Conservation (phyloP, 2,329 filamentous ascomycete species). For the Epichloe baconii region DNA sequence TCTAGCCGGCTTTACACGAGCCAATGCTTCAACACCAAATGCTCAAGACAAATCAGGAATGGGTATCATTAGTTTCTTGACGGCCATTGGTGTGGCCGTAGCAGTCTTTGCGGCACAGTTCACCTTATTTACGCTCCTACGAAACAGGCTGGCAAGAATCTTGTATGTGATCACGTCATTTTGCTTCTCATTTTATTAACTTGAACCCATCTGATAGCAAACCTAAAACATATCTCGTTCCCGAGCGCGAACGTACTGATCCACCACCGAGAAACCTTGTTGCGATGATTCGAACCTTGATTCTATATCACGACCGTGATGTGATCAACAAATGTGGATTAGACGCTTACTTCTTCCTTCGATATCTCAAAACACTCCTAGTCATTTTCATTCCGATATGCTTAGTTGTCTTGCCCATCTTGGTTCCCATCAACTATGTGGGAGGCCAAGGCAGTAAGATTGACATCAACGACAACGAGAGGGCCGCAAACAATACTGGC, state of each 20-base stretch:
- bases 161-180: constrained; percentile 43
- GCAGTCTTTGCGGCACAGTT: constrained; percentile 52
- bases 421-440: constrained; percentile 73
- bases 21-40: neutral
- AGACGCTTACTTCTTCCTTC: constrained; percentile 94
- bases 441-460: constrained; percentile 52
- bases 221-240: constrained; percentile 75
- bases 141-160: constrained; percentile 68
- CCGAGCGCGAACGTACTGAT: constrained; percentile 71
- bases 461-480: constrained; percentile 22
- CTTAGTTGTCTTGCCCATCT: constrained; percentile 64
- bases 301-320: constrained; percentile 59
- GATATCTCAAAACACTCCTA: constrained; percentile 65
- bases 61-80: constrained; percentile 38
- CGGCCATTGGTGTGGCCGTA: constrained; percentile 49
- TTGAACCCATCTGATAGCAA: constrained; percentile 35
- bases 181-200: neutral
- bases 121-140: constrained; percentile 59
- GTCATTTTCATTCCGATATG: constrained; percentile 85
- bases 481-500: constrained; percentile 11
- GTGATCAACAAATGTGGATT: constrained; percentile 92
- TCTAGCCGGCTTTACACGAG: constrained; percentile 2
- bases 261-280: constrained; percentile 48
- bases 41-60: constrained; percentile 32
- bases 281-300: constrained; percentile 43